phyloP scores from a whole-genome alignment of 345 rosid genomes.

The Gossypium herbaceum region DNA sequence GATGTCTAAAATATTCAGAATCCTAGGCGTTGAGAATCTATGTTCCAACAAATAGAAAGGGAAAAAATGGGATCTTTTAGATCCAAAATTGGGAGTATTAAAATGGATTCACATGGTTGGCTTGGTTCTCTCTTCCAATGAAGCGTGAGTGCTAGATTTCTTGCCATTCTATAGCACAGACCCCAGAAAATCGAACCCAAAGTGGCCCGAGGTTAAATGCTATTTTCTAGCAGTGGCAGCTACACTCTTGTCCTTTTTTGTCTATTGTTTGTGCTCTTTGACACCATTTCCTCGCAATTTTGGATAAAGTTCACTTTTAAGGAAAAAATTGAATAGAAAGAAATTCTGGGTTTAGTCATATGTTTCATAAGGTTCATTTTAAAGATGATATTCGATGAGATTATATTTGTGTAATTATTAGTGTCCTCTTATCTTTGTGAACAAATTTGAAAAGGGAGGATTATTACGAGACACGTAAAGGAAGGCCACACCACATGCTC shows the following conservation, averaged over 20 bases:
- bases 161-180: neutral
- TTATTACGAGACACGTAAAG: neutral
- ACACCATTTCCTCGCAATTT: neutral
- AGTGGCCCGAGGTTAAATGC: neutral
- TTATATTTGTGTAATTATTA: neutral
- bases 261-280: neutral
- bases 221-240: neutral
- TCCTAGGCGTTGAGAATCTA: constrained; percentile 9
- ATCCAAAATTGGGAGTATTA: neutral
- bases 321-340: too few species aligned
- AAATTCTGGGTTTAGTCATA: too few species aligned
- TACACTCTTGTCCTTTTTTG: neutral
- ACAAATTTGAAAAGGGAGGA: neutral
- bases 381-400: too few species aligned
- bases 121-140: neutral
- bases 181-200: constrained; percentile 6
- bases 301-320: neutral
- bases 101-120: constrained; percentile 1
- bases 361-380: too few species aligned
- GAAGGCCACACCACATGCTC: constrained; percentile 8
- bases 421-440: neutral
- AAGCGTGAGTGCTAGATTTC: neutral
- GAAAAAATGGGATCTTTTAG: neutral
- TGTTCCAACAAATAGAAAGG: neutral
- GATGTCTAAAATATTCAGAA: neutral